Evolutionary conservation across 2,329 filamentous ascomycete genomes (phyloP), one percentile per base, ranked within the genome.

Genomic region (Tolypocladium paradoxum): DNA sequence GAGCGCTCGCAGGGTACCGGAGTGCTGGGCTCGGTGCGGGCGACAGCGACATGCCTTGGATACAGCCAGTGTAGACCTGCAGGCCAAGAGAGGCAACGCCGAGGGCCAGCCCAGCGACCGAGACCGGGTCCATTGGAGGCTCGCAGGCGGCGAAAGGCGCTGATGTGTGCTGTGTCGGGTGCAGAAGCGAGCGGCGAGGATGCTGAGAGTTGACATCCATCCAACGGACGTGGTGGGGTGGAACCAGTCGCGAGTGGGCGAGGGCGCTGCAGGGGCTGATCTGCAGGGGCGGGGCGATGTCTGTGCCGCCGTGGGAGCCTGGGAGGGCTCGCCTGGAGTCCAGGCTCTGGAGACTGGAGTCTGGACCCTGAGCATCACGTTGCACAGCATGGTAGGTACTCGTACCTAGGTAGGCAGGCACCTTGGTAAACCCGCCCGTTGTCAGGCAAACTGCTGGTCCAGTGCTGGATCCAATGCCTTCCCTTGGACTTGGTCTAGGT

Each of bases 41-140:
- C 29, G 31, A 48, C 14, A 22, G 34, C 20, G n/a, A 60, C 56
- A 43, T 61, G 60, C 71, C 70, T 66, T 75, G 72, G 48, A 76
- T 70, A 56, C 73, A 75, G 36, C 71, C 68, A 8, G 70, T 71
- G 52, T 75, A 76, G 49, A 76, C 70, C 55, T 76, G 73, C 14
- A 74, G 62, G 34, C 72, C 69, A 46, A 76, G 68, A 8, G 69
- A 71, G 36, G 74, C 73, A 46, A 76, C 73, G 54, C 73, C 68
- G 27, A 75, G 59, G 49, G 70, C 72, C 53, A 75, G 64, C 33
- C 72, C 73, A 8, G 70, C 66, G 33, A 68, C 56, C 16, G 71
- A 72, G 49, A 74, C 61, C n/a, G 72, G 73, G 55, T 74, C 72
- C 72, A 74, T 74, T 51, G 31, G 6, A 20, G 3, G 48, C 34